Base-by-base conservation (phyloP, 108 stramenopile species). In the Parietichytrium sp. region DNA sequence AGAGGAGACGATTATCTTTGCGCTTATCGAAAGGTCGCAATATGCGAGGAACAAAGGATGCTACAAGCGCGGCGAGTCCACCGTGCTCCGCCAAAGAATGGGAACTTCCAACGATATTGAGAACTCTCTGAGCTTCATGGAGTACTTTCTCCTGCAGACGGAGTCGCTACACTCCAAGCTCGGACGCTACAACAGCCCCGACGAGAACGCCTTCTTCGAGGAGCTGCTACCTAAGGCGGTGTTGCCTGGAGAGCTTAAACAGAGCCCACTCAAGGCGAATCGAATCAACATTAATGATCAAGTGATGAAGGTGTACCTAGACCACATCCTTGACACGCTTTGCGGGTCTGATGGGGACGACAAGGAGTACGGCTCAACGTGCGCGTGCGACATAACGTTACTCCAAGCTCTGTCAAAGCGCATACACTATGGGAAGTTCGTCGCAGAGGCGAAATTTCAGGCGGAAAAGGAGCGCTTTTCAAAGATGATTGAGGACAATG, bases 1-100 rank as follows among this genome's bases (percentile, higher is more conserved):
- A 53, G 88, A 98, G 85, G 98, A 99, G 87, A 97, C 97, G 3
- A 98, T 99, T 78, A 99, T 99, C 55, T 99, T 97, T 81, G 95
- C 96, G 20, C 79, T 99, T 42, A 99, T 99, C 81, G 98, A 99
- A 86, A 87, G 98, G 47, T 93, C 96, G 18, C 95, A 97, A 82
- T 99, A 92, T 86, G 91, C 93, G n/a, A 86, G 83, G 16, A 99
- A 99, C 86, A 48, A 42, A 1, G 86, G 87, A 36, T 95, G 96
- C 49, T 99, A 99, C 86, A 29, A 49, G 3, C 50, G 20, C 3
- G 45, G 52, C 81, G 45, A 52, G 42, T 29, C 53, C 3, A 18
- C 23, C 20, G 54, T 52, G 38, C 27, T 53, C 16, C 27, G 52
- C 55, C 48, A 90, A 80, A 79, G 83, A 52, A 91, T 92, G 25